Conservation (phyloP, 805 yeast genomes). For the Kuraishia ogatae region DNA sequence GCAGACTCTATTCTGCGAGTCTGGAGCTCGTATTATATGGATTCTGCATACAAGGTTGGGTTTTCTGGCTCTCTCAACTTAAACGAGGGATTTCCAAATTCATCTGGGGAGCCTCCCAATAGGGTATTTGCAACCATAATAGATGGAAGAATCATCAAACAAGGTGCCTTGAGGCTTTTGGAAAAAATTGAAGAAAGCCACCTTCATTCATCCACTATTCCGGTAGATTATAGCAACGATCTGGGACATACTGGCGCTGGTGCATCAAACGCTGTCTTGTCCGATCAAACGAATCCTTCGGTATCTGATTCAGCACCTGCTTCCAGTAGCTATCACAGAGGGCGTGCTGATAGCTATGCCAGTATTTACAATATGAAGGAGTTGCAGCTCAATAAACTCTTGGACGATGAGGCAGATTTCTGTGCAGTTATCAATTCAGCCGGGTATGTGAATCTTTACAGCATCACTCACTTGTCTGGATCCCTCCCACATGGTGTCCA, state of each 20-base stretch:
- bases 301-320: not conserved
- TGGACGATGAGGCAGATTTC: slow-evolving; percentile 22
- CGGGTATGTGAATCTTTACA: slow-evolving; percentile 34
- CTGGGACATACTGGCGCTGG: not conserved
- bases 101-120: not conserved
- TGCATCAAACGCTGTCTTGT: not conserved
- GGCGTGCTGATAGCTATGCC: not conserved
- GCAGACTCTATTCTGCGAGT: slow-evolving; percentile 51
- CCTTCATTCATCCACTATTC: not conserved
- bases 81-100: slow-evolving; percentile 8
- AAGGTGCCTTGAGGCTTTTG: slow-evolving; percentile 15
- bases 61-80: slow-evolving; percentile 44
- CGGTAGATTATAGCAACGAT: not conserved
- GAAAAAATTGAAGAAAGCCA: slow-evolving; percentile 10
- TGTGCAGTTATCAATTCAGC: slow-evolving; percentile 32
- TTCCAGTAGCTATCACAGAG: not conserved
- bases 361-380: slow-evolving; percentile 5
- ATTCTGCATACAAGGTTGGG: slow-evolving; percentile 46
- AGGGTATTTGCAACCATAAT: slow-evolving; percentile 19
- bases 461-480: slow-evolving; percentile 37
- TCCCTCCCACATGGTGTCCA: slow-evolving; percentile 18
- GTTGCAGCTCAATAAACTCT: slow-evolving; percentile 15
- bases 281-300: too few relatives aligned
- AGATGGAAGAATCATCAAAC: slow-evolving; percentile 27
- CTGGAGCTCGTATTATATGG: slow-evolving; percentile 61